Percentiles rank a stretch among this genome's conserved stretches.
Evolutionary conservation across 768 basidiomycete genomes (phyloP).

Genomic region (Exsudoporus frostii): DNA sequence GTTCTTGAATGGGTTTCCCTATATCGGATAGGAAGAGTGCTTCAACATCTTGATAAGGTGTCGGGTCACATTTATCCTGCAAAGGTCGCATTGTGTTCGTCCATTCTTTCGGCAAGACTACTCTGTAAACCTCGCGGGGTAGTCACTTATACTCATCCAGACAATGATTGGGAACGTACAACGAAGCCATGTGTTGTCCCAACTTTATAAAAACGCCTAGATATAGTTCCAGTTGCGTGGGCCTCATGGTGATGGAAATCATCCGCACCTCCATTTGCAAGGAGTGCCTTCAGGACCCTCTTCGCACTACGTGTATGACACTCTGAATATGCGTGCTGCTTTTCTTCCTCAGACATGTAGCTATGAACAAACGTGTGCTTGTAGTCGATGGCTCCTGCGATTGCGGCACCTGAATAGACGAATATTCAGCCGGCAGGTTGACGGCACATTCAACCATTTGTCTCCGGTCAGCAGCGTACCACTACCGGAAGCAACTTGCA

Average conservation of each 20-base stretch:
- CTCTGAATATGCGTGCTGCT: conserved; percentile 55
- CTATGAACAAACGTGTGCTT: conserved; percentile 58
- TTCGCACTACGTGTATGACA: conserved; percentile 84
- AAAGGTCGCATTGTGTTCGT: conserved; percentile 54
- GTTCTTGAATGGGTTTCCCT: conserved; percentile 62
- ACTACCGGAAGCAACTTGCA: conserved; percentile 10
- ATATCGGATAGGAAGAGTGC: conserved; percentile 77
- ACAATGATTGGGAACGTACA: conserved; percentile 35
- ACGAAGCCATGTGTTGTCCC: conserved; percentile 84
- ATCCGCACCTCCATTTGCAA: conserved; percentile 78
- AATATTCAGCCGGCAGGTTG: neutral
- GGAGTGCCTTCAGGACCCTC: conserved; percentile 76
- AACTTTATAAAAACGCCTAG: conserved; percentile 82
- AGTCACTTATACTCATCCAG: conserved; percentile 18
- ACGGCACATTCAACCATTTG: neutral
- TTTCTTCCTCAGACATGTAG: conserved; percentile 51
- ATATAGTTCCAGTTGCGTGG: neutral
- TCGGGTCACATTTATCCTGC: conserved; percentile 93
- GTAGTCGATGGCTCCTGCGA: conserved; percentile 67
- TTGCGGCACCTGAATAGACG: conserved; percentile 49
- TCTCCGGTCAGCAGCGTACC: conserved; percentile 24
- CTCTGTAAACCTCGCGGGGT: conserved; percentile 27
- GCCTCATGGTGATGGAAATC: neutral
- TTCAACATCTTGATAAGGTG: conserved; percentile 74
- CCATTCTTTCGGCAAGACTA: conserved; percentile 64